Conservation (phyloP, 139 green algal species). For the Nannochloris sp. region DNA sequence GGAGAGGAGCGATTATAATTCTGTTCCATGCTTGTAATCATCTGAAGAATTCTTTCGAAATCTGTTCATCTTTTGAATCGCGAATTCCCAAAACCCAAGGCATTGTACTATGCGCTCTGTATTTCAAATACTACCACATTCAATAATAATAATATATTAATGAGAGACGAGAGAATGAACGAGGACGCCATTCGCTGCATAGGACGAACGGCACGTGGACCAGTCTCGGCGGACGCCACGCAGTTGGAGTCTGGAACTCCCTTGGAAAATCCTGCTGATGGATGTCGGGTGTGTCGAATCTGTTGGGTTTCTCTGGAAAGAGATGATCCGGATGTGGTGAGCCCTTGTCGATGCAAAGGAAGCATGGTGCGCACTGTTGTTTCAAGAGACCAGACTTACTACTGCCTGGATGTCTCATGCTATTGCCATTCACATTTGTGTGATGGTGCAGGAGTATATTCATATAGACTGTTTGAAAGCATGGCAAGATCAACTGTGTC, state of each 20-base stretch:
- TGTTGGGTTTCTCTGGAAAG: background rate
- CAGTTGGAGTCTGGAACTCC: too few species aligned
- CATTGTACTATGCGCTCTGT: background rate
- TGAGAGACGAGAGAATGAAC: background rate
- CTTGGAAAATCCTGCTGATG: background rate
- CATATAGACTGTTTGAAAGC: background rate
- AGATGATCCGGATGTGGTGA: background rate
- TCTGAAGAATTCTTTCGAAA: too few species aligned
- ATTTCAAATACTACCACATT: background rate
- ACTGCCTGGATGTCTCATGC: too few species aligned
- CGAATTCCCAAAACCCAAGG: background rate
- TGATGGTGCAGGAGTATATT: constrained; percentile 1
- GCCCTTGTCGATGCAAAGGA: constrained; percentile 8
- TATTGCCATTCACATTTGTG: background rate
- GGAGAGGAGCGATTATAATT: constrained; percentile 36
- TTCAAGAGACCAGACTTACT: background rate
- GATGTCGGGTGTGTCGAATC: constrained; percentile 4
- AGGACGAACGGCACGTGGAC: too few species aligned
- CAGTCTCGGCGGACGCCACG: too few species aligned
- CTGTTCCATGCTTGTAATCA: background rate
- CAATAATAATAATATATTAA: too few species aligned
- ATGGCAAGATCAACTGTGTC: constrained; percentile 4
- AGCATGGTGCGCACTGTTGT: constrained; percentile 1
- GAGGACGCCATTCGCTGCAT: background rate
- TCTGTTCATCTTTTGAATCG: too few species aligned